These are phyloP conservation scores for Aegle marmelos DNA, from an alignment of 345 rosid genomes.

Conservation along the genomic window DNA sequence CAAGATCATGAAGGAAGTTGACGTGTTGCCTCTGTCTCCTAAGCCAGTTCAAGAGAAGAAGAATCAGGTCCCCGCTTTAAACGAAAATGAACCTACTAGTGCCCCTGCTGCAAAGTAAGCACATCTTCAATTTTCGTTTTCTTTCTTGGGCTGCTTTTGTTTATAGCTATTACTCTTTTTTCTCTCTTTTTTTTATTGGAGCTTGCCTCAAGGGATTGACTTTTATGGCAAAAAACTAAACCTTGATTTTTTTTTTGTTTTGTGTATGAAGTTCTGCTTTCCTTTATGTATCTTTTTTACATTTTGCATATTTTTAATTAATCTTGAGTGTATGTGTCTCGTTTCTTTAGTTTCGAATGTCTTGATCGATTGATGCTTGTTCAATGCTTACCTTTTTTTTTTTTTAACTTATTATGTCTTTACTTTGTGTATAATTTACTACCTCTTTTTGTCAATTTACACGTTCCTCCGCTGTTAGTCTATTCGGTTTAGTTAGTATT, in stretches of 20 bases:
- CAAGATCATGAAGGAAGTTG: conserved; percentile 34
- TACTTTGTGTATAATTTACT: neutral
- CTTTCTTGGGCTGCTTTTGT: neutral
- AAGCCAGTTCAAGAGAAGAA: conserved; percentile 39
- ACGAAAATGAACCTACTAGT: conserved; percentile 41
- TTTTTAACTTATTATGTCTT: neutral
- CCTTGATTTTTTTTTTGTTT: neutral
- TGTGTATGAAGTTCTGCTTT: neutral
- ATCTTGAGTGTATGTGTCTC: neutral
- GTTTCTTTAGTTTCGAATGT: neutral
- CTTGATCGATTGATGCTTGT: conserved; percentile 5
- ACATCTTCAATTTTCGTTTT: conserved; percentile 1
- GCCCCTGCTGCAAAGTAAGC: conserved; percentile 68
- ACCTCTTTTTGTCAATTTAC: neutral
- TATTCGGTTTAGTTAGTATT: neutral
- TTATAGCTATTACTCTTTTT: too few relatives aligned
- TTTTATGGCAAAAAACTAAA: neutral
- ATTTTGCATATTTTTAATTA: neutral
- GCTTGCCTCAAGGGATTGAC: neutral
- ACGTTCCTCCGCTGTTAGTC: neutral
- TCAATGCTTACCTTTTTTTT: neutral
- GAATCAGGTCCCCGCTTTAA: conserved; percentile 24
- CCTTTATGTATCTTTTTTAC: neutral
- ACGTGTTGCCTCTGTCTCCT: conserved; percentile 29
- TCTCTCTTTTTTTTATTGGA: too few relatives aligned